Conservation (phyloP, 78 protist genomes). For the Dictyostelium brefeldianum region DNA sequence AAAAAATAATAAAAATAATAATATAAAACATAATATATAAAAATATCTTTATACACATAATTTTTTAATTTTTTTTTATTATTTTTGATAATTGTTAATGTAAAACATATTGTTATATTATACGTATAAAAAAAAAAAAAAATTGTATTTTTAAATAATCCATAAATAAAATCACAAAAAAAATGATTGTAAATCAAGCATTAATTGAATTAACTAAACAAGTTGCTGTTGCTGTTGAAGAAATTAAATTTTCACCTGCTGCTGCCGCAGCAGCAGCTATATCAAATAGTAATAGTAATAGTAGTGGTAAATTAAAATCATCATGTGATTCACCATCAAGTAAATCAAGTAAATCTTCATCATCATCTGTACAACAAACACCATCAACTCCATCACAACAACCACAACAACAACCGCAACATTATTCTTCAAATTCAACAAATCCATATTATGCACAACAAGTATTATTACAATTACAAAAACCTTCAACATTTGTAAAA, state of each 20-base stretch:
- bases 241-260: constrained; percentile 35
- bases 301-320: background rate
- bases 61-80: no score
- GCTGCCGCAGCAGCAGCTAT: background rate
- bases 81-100: no score
- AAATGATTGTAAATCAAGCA: constrained; percentile 45
- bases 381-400: background rate
- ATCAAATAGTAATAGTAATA: no score
- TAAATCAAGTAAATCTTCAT: background rate
- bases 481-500: constrained; percentile 44
- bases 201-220: constrained; percentile 58
- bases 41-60: background rate
- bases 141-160: no score
- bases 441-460: constrained; percentile 50
- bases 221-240: constrained; percentile 77
- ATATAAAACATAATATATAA: no score
- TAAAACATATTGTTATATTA: no score
- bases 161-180: background rate
- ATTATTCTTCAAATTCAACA: constrained; percentile 4
- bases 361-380: constrained; percentile 7
- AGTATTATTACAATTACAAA: constrained; percentile 19
- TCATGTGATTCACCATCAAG: constrained; percentile 7
- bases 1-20: no score
- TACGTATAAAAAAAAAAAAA: no score
- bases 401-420: background rate